Evolutionary conservation across 306 rosid genomes (phyloP).

Genomic region (Crotalaria pallida): DNA sequence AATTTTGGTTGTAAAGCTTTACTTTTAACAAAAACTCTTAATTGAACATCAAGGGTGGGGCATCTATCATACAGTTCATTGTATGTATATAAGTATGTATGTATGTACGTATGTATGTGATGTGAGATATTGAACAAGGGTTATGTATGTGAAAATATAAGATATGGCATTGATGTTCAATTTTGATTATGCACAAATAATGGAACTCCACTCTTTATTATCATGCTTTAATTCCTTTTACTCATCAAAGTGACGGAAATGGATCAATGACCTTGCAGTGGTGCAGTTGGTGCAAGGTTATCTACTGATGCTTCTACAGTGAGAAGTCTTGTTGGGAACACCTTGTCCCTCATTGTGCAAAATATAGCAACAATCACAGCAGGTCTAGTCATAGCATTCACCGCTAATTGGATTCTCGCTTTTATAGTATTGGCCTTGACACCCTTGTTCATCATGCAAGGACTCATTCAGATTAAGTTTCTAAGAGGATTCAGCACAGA

Average conservation of each 20-base stretch:
- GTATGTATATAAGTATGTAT: too few relatives aligned
- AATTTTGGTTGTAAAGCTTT: too few relatives aligned
- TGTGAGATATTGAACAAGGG: too few relatives aligned
- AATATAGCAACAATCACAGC: slow-evolving; percentile 53
- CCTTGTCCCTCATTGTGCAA: slow-evolving; percentile 62
- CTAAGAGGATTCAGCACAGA: slow-evolving; percentile 72
- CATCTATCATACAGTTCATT: too few relatives aligned
- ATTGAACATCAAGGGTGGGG: too few relatives aligned
- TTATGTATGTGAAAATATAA: too few relatives aligned
- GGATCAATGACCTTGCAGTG: slow-evolving; percentile 37
- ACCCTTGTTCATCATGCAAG: slow-evolving; percentile 59
- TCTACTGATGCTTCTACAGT: slow-evolving; percentile 77
- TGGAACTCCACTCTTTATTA: too few relatives aligned
- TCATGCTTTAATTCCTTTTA: neutral
- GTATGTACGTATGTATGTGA: too few relatives aligned
- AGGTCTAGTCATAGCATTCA: slow-evolving; percentile 64
- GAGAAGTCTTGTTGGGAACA: slow-evolving; percentile 73
- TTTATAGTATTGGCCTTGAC: slow-evolving; percentile 59
- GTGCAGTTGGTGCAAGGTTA: slow-evolving; percentile 83
- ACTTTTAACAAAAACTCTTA: too few relatives aligned
- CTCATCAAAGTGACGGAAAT: too few relatives aligned
- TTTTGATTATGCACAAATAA: too few relatives aligned
- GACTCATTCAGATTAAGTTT: slow-evolving; percentile 46
- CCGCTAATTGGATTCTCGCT: slow-evolving; percentile 82
- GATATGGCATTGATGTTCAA: too few relatives aligned